Percentiles rank a stretch among this genome's conserved stretches.
Evolutionary conservation across 2,329 filamentous ascomycete genomes (phyloP).

Genomic region (Alternaria burnsii): DNA sequence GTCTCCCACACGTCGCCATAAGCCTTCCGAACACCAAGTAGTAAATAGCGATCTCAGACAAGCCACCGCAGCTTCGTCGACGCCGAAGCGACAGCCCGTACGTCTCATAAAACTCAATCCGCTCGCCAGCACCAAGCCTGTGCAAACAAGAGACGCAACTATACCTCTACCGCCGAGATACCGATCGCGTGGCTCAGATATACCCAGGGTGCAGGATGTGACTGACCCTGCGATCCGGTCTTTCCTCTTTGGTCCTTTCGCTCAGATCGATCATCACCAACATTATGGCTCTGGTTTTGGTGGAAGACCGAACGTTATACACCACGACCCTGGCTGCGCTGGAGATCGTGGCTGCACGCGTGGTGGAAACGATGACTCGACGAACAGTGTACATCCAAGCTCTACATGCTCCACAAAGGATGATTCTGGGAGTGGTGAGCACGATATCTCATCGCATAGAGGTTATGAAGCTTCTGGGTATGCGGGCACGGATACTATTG

Average conservation of each 20-base stretch:
- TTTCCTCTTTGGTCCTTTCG: background rate
- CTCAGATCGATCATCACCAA: background rate
- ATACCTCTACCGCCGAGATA: conserved; percentile 4
- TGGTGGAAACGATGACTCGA: background rate
- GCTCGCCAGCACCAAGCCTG: background rate
- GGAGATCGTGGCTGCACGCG: background rate
- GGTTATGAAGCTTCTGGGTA: background rate
- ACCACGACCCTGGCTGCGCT: background rate
- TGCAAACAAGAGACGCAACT: background rate
- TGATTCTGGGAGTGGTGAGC: background rate
- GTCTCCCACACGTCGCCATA: background rate
- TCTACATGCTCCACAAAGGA: background rate
- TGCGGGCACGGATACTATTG: background rate
- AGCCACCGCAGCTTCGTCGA: background rate
- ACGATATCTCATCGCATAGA: background rate
- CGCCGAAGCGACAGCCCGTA: background rate
- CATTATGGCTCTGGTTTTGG: background rate
- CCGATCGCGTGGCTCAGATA: background rate
- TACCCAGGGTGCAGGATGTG: conserved; percentile 4
- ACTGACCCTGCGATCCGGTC: background rate
- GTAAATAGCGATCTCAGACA: background rate
- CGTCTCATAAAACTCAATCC: background rate
- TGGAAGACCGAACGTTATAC: background rate
- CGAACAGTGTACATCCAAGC: background rate
- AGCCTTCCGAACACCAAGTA: background rate